These are phyloP conservation scores for Cercospora berteroae DNA, from an alignment of 2,329 filamentous ascomycete species.

Conservation along the genomic window DNA sequence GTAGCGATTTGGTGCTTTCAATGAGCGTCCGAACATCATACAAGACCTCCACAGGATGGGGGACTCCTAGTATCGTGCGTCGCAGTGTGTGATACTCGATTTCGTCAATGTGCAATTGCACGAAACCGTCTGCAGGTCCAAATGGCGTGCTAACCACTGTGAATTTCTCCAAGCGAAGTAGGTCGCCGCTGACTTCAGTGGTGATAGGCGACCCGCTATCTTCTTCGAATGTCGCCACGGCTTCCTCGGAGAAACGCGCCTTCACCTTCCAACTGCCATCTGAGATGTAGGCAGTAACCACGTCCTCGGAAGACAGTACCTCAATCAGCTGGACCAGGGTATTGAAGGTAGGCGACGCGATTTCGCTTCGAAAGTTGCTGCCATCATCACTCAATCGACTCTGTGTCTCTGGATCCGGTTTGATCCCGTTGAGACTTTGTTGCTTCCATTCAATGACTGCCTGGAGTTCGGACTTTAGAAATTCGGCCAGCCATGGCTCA, in stretches of 20 bases:
- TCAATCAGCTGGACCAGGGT: slow-evolving; percentile 23
- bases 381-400: slow-evolving; percentile 33
- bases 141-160: slow-evolving; percentile 32
- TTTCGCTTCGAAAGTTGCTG: slow-evolving; percentile 34
- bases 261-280: slow-evolving; percentile 31
- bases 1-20: slow-evolving; percentile 26
- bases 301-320: slow-evolving; percentile 21
- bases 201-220: slow-evolving; percentile 27
- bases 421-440: slow-evolving; percentile 20
- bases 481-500: slow-evolving; percentile 32
- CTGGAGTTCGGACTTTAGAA: slow-evolving; percentile 30
- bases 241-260: slow-evolving; percentile 28
- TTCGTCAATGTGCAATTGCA: slow-evolving; percentile 32
- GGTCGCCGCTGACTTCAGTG: slow-evolving; percentile 29
- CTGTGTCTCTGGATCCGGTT: slow-evolving; percentile 29
- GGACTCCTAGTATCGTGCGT: slow-evolving; percentile 26
- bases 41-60: slow-evolving; percentile 24
- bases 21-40: slow-evolving; percentile 22
- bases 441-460: slow-evolving; percentile 32
- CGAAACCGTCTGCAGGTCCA: slow-evolving; percentile 27
- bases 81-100: slow-evolving; percentile 32
- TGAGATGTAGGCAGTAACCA: slow-evolving; percentile 24
- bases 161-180: slow-evolving; percentile 26
- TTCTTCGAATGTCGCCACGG: slow-evolving; percentile 25
- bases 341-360: slow-evolving; percentile 10